Conservation (phyloP, 176 grass and related monocot species). For the Carex scoparia region DNA sequence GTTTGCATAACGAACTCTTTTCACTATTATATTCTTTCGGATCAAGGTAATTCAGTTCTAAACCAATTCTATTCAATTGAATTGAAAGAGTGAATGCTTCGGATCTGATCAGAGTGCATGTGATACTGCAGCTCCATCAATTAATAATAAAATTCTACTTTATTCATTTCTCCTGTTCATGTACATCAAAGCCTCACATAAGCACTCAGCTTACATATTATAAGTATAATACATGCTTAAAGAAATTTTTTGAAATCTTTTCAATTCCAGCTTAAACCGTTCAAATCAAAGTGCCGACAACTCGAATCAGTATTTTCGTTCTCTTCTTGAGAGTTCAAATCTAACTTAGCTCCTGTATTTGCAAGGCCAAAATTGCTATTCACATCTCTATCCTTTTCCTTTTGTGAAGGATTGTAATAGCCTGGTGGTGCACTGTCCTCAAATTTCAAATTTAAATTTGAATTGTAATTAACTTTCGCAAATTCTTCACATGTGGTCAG, state of each 20-base stretch:
- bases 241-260: conserved; percentile 3
- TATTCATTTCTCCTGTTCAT: conserved; percentile 18
- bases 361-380: conserved; percentile 38
- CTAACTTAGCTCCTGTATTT: conserved; percentile 45
- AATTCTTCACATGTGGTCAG: conserved; percentile 55
- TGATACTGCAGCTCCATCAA: neutral
- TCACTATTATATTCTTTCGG: neutral
- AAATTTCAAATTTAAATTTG: conserved; percentile 5
- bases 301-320: conserved; percentile 47
- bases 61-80: neutral
- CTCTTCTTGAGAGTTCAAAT: conserved; percentile 66
- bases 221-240: conserved; percentile 1
- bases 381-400: conserved; percentile 43
- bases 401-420: conserved; percentile 23
- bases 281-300: conserved; percentile 79
- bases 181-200: conserved; percentile 19
- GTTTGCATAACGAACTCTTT: neutral
- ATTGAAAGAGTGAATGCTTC: neutral
- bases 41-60: neutral
- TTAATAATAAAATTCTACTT: neutral
- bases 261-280: conserved; percentile 93
- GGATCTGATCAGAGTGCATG: neutral
- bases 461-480: conserved; percentile 38
- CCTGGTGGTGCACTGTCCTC: neutral
- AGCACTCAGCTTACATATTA: conserved; percentile 3